These are phyloP conservation scores for Gyromitra esculenta DNA, from an alignment of 2,329 filamentous ascomycete genomes.

Conservation along the genomic window DNA sequence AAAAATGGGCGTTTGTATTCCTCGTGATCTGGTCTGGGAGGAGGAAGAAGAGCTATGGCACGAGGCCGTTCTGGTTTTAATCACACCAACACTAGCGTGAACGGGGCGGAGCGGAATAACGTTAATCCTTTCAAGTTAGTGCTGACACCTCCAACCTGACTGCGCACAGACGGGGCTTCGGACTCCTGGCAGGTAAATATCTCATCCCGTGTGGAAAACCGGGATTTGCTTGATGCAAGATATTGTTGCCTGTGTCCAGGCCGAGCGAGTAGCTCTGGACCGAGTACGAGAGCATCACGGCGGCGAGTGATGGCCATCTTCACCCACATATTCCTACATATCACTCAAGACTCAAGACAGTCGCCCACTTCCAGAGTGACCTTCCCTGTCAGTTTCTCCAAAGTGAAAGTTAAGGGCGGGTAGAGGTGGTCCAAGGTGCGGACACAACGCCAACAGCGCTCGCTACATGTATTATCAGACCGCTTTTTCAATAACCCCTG, in stretches of 20 bases:
- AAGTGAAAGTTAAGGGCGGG: background rate
- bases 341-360: background rate
- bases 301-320: background rate
- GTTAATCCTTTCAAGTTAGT: slow-evolving; percentile 19
- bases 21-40: background rate
- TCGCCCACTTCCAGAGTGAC: background rate
- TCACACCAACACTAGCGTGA: background rate
- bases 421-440: background rate
- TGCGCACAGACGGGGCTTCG: background rate
- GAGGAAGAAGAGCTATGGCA: background rate
- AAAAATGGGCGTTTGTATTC: background rate
- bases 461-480: slow-evolving; percentile 26
- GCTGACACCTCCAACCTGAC: no score
- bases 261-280: background rate
- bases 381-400: background rate
- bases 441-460: background rate
- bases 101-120: slow-evolving; percentile 29
- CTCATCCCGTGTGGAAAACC: background rate
- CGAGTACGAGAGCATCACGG: slow-evolving; percentile 7
- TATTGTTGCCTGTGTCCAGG: background rate
- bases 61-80: background rate
- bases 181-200: background rate
- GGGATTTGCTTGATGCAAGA: background rate
- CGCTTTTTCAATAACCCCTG: slow-evolving; percentile 33
- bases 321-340: no score